Conservation (phyloP, 1,284 basidiomycete species). For the Meira miltonrushii region DNA sequence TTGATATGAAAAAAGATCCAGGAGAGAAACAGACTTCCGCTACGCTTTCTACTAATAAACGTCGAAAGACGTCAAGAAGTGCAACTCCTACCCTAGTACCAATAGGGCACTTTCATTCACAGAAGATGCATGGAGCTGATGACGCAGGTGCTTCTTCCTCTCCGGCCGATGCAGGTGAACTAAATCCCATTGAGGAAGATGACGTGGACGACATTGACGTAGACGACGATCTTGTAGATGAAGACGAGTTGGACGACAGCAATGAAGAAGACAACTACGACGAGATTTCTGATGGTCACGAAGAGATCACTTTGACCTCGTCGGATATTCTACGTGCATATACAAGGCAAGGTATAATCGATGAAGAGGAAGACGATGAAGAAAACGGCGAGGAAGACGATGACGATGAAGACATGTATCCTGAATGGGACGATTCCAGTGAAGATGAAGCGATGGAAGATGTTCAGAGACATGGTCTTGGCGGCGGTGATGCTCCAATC, state of each 20-base stretch:
- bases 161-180: conserved; percentile 8
- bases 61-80: neutral
- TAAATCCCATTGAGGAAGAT: conserved; percentile 7
- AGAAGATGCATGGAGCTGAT: too few relatives aligned
- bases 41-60: neutral
- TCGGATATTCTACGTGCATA: conserved; percentile 14
- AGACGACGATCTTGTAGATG: conserved; percentile 3
- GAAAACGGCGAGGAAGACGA: conserved; percentile 11
- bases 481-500: conserved; percentile 56
- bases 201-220: neutral
- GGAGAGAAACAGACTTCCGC: neutral
- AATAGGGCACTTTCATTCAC: too few relatives aligned
- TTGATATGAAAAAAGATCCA: conserved; percentile 42
- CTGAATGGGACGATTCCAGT: conserved; percentile 2
- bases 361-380: conserved; percentile 20
- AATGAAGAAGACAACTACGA: neutral
- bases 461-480: conserved; percentile 30
- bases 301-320: neutral
- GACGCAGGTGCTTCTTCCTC: too few relatives aligned
- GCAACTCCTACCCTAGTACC: too few relatives aligned
- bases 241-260: conserved; percentile 4
- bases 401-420: neutral
- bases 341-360: conserved; percentile 7
- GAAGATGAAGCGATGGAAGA: conserved; percentile 45
- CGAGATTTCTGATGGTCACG: neutral